Conservation (phyloP, 2,329 filamentous ascomycete species). For the Phyllosticta citribraziliensis region DNA sequence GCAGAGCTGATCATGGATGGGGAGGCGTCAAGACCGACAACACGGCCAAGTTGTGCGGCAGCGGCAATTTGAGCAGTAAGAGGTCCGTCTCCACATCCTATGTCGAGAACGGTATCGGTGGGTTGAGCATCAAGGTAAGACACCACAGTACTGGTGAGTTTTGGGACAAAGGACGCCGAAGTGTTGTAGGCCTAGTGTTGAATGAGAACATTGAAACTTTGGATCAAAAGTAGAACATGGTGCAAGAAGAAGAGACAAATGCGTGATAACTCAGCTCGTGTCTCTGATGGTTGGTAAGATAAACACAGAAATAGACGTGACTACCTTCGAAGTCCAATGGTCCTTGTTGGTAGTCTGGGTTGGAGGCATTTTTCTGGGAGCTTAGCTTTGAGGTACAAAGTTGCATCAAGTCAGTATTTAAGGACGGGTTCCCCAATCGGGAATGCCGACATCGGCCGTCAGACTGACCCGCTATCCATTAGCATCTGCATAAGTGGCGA, state of each 20-base stretch:
- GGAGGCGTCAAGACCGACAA: conserved; percentile 33
- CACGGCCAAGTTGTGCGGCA: conserved; percentile 22
- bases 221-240: background rate
- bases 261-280: background rate
- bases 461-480: background rate
- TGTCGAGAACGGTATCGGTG: conserved; percentile 29
- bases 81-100: conserved; percentile 31
- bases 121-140: conserved; percentile 26
- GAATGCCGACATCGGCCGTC: background rate
- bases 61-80: conserved; percentile 32
- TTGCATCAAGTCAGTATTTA: background rate
- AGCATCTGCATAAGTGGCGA: background rate
- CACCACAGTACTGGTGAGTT: conserved; percentile 29
- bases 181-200: conserved; percentile 22
- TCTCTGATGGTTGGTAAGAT: background rate
- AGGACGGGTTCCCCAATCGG: background rate
- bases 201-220: background rate
- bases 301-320: background rate
- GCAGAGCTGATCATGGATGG: conserved; percentile 31
- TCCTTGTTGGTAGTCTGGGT: background rate
- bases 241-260: background rate
- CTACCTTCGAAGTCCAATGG: conserved; percentile 8
- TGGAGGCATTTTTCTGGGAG: background rate
- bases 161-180: conserved; percentile 32
- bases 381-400: background rate